Conservation (phyloP, 2,329 filamentous ascomycete species). For the Diaporthe batatas region DNA sequence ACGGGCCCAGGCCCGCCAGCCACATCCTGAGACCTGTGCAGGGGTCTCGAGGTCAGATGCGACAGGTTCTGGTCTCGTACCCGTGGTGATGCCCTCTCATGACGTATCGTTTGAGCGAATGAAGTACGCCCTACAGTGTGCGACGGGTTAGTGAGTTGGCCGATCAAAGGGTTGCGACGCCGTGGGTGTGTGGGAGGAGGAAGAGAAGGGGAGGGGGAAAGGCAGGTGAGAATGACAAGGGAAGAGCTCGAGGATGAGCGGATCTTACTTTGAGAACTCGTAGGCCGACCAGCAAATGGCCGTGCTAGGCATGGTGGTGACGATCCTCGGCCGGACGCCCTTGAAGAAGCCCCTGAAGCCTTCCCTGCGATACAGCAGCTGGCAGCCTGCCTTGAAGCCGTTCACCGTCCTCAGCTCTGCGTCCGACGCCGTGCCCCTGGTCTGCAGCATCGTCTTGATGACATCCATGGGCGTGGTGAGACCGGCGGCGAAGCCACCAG, state of each 20-base stretch:
- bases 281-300: conserved; percentile 97
- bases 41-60: conserved; percentile 48
- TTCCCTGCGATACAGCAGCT: conserved; percentile 85
- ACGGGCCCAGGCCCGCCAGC: not conserved
- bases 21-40: not conserved
- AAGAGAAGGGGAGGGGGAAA: not conserved
- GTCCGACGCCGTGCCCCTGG: conserved; percentile 84
- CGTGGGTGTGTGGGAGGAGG: not conserved
- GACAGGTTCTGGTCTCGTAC: not conserved
- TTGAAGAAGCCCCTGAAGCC: conserved; percentile 92
- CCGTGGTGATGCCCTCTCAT: conserved; percentile 45
- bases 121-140: conserved; percentile 66
- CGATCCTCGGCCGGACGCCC: conserved; percentile 88
- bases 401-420: conserved; percentile 87
- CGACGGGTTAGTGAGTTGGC: conserved; percentile 40
- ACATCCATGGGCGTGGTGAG: conserved; percentile 97
- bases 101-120: conserved; percentile 65
- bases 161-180: no score
- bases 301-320: conserved; percentile 98
- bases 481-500: conserved; percentile 92
- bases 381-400: conserved; percentile 82
- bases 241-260: not conserved
- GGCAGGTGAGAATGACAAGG: not conserved
- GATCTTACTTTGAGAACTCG: conserved; percentile 75
- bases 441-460: conserved; percentile 97